Conservation (phyloP, 2,329 filamentous ascomycete species). For the Talaromyces funiculosus region DNA sequence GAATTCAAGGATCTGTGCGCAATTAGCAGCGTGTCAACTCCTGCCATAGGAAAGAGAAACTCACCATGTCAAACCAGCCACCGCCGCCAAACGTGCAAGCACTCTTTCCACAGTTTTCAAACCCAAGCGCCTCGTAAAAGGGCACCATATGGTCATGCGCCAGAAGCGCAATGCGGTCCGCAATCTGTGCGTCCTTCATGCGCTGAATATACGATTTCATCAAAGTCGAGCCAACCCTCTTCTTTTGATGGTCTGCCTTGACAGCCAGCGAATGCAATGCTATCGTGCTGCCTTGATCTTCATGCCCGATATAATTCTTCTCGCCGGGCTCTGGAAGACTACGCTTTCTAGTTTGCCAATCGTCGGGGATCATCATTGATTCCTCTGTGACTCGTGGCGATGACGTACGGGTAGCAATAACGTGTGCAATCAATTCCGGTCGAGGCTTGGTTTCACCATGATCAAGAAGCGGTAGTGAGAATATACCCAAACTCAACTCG, state of each 20-base stretch:
- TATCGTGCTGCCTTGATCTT: conserved; percentile 66
- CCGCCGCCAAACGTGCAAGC: conserved; percentile 68
- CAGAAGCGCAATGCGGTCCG: conserved; percentile 68
- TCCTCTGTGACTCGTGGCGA: conserved; percentile 62
- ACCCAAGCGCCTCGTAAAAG: conserved; percentile 74
- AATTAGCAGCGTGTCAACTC: not conserved
- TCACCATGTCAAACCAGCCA: conserved; percentile 76
- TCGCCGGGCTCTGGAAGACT: conserved; percentile 28
- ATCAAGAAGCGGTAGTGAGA: conserved; percentile 55
- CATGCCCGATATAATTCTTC: conserved; percentile 57
- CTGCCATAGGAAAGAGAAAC: conserved; percentile 16
- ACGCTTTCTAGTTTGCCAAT: conserved; percentile 54
- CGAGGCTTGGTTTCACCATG: conserved; percentile 54
- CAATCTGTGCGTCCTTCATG: conserved; percentile 64
- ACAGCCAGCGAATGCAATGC: conserved; percentile 80
- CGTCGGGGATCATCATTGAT: conserved; percentile 67
- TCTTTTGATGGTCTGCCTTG: conserved; percentile 65
- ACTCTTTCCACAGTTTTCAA: conserved; percentile 63
- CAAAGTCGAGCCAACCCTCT: conserved; percentile 67
- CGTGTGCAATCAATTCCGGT: conserved; percentile 66
- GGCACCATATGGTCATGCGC: conserved; percentile 66
- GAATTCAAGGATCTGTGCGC: conserved; percentile 26
- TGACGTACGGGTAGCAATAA: conserved; percentile 67
- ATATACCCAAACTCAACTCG: conserved; percentile 73
- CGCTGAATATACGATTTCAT: conserved; percentile 73